phyloP scores from a whole-genome alignment of 768 basidiomycete genomes.

The Hericium coralloides region DNA sequence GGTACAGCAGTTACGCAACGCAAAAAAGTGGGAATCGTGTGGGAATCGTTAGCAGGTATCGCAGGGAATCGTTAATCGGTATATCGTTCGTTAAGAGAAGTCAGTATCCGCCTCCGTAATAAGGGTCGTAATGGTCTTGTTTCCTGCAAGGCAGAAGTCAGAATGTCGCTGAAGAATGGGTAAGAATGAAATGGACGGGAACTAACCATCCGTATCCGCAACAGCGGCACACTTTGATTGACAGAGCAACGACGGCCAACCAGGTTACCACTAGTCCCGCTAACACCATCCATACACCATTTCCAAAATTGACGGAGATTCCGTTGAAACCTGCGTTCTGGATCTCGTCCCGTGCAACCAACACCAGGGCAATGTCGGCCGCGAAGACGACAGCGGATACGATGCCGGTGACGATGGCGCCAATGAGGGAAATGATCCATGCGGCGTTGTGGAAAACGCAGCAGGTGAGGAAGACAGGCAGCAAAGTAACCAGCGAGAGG shows the following conservation, averaged over 20 bases:
- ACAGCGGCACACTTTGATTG: conserved; percentile 57
- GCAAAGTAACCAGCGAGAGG: conserved; percentile 44
- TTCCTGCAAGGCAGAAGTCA: background rate
- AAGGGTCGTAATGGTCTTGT: background rate
- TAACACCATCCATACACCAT: conserved; percentile 67
- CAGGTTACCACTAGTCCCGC: conserved; percentile 46
- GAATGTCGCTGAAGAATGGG: background rate
- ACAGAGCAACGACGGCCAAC: conserved; percentile 51
- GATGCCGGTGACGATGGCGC: conserved; percentile 48
- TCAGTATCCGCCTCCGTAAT: background rate
- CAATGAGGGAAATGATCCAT: conserved; percentile 46
- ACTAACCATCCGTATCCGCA: conserved; percentile 33
- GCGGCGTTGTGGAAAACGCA: conserved; percentile 39
- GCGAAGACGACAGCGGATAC: conserved; percentile 47
- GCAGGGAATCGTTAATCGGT: background rate
- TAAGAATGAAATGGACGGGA: background rate
- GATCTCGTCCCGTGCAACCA: conserved; percentile 40
- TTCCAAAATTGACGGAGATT: conserved; percentile 50
- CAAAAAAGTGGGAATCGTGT: background rate
- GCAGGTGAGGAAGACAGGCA: conserved; percentile 20
- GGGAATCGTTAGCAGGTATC: background rate
- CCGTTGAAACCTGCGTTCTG: conserved; percentile 27
- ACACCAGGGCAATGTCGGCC: conserved; percentile 53
- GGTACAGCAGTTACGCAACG: too few species aligned
- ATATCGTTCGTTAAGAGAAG: background rate